Evolutionary conservation across 352 stramenopile species (phyloP), one percentile per base, ranked within the genome.

Genomic region (Albugo candida): DNA sequence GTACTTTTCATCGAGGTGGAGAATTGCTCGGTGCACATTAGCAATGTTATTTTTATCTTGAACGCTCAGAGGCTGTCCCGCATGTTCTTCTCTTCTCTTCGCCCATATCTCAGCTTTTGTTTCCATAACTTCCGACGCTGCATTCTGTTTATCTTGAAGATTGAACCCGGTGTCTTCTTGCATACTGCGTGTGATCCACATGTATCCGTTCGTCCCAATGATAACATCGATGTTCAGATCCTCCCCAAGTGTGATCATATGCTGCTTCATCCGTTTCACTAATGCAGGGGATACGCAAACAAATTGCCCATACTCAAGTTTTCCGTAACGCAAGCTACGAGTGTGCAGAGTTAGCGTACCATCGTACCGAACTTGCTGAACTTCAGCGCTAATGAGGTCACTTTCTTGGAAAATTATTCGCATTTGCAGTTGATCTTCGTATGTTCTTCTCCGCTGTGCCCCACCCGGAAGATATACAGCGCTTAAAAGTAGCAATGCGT

Each of bases 401-500:
- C 92, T 92, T 65, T 98, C 92, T 41, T 82, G 70, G 53, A 95
- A 96, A 52, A 97, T 85, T 37, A 64, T 71, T 31, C 93, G 68
- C 95, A 99, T 99, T 52, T 96, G 86, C 47, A 97, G 74, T 58
- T 96, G 82, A 65, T 99, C 94, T 51, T 97, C 91, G 50, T 95
- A 91, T 24, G 93, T 98, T 47, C 91, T 81, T n/a, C 95, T 87
- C 11, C 95, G 83, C 62, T 98, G 93, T 10, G 83, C 87, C 37
- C 94, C 95, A 19, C 91, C 93, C 0, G 93, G 92, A 13, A 99
- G 60, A 56, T 95, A 96, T 44, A 99, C 85, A 19, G 84, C 91
- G 54, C 75, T 93, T 16, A 98, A 74, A 64, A 95, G 82, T 36
- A 98, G 71, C 52, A 64, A 67, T 11, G 67, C 72, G 57, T 85